Evolutionary conservation across 495 filamentous ascomycete species (phyloP).

Genomic region (Baudoinia panamericana): DNA sequence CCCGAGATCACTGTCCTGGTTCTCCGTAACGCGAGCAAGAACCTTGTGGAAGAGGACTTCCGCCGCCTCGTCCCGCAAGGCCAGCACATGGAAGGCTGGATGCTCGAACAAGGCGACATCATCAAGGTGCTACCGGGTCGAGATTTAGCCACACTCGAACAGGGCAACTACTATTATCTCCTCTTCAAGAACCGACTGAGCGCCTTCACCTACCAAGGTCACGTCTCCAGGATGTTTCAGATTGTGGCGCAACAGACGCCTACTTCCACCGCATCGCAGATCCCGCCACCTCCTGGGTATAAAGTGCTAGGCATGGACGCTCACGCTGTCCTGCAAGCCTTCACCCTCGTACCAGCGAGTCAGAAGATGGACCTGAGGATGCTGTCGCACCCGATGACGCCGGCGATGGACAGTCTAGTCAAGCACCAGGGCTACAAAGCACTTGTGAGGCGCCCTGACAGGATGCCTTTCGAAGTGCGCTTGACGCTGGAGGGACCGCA

Average conservation of each 20-base stretch:
- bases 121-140: slow-evolving; percentile 38
- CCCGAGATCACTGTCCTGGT: slow-evolving; percentile 34
- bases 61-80: slow-evolving; percentile 45
- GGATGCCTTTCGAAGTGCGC: slow-evolving; percentile 22
- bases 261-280: slow-evolving; percentile 19
- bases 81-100: slow-evolving; percentile 51
- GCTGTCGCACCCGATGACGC: slow-evolving; percentile 22
- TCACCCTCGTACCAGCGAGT: slow-evolving; percentile 39
- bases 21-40: slow-evolving; percentile 38
- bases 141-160: slow-evolving; percentile 40
- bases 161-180: slow-evolving; percentile 45
- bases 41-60: slow-evolving; percentile 51
- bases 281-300: slow-evolving; percentile 27
- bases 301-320: slow-evolving; percentile 36
- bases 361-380: slow-evolving; percentile 24
- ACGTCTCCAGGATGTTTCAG: slow-evolving; percentile 35
- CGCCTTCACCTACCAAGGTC: slow-evolving; percentile 41
- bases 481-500: slow-evolving; percentile 23
- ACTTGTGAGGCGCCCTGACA: slow-evolving; percentile 13
- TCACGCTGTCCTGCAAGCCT: slow-evolving; percentile 32
- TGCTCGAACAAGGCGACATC: slow-evolving; percentile 32
- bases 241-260: slow-evolving; percentile 30
- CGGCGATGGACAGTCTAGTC: slow-evolving; percentile 18
- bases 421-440: slow-evolving; percentile 19
- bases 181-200: slow-evolving; percentile 44